Conservation (phyloP, 2,329 filamentous ascomycete genomes). For the Penicillium sp. region DNA sequence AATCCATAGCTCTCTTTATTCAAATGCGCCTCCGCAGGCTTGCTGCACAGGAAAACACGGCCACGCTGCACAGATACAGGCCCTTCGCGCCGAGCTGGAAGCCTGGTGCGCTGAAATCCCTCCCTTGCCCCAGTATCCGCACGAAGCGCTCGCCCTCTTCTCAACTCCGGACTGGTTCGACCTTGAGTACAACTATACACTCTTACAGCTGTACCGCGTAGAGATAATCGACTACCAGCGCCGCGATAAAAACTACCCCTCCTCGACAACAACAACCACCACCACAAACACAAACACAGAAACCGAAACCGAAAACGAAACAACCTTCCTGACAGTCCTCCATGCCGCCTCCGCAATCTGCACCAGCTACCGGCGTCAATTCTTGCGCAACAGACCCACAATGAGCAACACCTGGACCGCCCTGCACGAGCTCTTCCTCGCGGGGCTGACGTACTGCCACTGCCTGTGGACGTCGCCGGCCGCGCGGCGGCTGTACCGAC, state of each 20-base stretch:
- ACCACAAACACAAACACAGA: background rate
- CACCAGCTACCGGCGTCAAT: constrained; percentile 4
- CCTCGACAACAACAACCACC: background rate
- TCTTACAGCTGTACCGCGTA: background rate
- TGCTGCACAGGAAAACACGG: background rate
- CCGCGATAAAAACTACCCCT: too few relatives aligned
- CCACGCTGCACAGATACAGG: background rate
- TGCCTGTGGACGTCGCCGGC: constrained; percentile 39
- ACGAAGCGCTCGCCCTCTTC: background rate
- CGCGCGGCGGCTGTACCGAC: constrained; percentile 16
- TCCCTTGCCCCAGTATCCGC: background rate
- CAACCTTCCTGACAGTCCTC: too few relatives aligned
- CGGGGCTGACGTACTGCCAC: constrained; percentile 36
- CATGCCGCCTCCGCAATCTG: background rate
- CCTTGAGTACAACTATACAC: background rate
- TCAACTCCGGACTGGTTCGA: background rate
- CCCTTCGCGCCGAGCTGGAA: background rate
- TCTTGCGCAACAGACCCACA: constrained; percentile 14
- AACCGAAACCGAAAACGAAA: background rate
- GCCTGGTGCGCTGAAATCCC: background rate
- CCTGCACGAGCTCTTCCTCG: constrained; percentile 30
- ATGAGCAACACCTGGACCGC: constrained; percentile 28
- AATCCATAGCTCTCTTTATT: background rate
- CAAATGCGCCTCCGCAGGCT: background rate
- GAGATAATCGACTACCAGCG: background rate